Evolutionary conservation across 164 flowering plant species (phyloP).

Genomic region (Vitis riparia): DNA sequence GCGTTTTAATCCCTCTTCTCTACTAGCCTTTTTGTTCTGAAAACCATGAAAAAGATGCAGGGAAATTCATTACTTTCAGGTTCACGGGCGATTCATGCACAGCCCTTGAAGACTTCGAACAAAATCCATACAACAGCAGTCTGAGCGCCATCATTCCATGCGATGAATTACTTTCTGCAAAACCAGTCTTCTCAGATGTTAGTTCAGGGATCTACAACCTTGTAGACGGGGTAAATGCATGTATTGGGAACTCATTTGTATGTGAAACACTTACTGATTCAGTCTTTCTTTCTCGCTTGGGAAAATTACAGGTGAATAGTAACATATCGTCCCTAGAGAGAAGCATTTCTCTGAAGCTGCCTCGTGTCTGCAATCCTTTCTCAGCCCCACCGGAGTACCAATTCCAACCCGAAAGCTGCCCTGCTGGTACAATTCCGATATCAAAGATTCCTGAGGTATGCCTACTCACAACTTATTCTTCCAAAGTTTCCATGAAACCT

Average conservation of each 20-base stretch:
- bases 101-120: constrained; percentile 64
- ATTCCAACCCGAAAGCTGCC: constrained; percentile 63
- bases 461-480: not conserved
- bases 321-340: constrained; percentile 43
- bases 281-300: not conserved
- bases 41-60: no score
- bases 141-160: constrained; percentile 82
- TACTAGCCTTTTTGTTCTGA: not conserved
- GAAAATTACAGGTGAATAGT: constrained; percentile 55
- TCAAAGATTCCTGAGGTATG: constrained; percentile 78
- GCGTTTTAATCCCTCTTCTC: not conserved
- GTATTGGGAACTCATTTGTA: no score
- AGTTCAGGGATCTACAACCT: constrained; percentile 56
- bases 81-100: constrained; percentile 77
- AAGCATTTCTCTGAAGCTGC: constrained; percentile 19
- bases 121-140: constrained; percentile 76
- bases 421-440: constrained; percentile 49
- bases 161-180: constrained; percentile 59
- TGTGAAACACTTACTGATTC: no score
- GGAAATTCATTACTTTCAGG: constrained; percentile 37
- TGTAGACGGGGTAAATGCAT: constrained; percentile 54
- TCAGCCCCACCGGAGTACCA: constrained; percentile 65
- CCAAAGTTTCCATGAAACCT: no score
- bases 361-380: constrained; percentile 78
- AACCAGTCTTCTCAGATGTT: constrained; percentile 49